phyloP scores from a whole-genome alignment of 257 asterid genomes.

The Coffea canephora region DNA sequence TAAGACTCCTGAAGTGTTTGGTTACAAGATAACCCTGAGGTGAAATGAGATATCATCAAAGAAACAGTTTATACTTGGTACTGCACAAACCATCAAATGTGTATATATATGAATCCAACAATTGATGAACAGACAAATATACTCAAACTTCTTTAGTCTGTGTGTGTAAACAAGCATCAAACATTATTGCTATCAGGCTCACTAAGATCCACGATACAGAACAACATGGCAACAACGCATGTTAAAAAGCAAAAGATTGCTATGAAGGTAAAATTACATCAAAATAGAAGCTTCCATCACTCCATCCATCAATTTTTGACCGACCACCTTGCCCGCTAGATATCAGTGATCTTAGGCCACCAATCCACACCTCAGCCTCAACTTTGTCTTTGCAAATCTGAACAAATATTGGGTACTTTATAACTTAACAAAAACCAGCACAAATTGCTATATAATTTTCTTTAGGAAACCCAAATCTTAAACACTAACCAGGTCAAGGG shows the following conservation, averaged over 20 bases:
- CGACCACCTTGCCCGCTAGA: slow-evolving; percentile 79
- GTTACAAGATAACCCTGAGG: not conserved
- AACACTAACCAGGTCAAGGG: slow-evolving; percentile 88
- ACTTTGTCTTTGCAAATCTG: slow-evolving; percentile 92
- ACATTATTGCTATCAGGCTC: slow-evolving; percentile 2
- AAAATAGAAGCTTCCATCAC: slow-evolving; percentile 78
- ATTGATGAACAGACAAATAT: not conserved
- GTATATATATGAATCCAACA: not conserved
- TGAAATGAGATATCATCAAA: not conserved
- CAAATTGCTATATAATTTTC: slow-evolving; percentile 2
- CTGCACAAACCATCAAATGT: not conserved
- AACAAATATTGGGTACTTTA: slow-evolving; percentile 13
- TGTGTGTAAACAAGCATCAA: not conserved
- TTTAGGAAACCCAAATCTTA: slow-evolving; percentile 8
- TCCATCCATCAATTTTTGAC: slow-evolving; percentile 94
- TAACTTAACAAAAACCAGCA: slow-evolving; percentile 16
- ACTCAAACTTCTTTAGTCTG: not conserved
- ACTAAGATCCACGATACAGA: not conserved
- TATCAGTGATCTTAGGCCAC: slow-evolving; percentile 77
- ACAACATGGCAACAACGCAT: not conserved
- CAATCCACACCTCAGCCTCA: slow-evolving; percentile 94
- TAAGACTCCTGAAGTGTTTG: not conserved
- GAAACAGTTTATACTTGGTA: not conserved
- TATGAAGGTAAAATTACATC: slow-evolving; percentile 49
- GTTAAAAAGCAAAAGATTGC: slow-evolving; percentile 11